Base-by-base conservation (phyloP, 2,329 filamentous ascomycete genomes). In the Xylaria polymorpha region DNA sequence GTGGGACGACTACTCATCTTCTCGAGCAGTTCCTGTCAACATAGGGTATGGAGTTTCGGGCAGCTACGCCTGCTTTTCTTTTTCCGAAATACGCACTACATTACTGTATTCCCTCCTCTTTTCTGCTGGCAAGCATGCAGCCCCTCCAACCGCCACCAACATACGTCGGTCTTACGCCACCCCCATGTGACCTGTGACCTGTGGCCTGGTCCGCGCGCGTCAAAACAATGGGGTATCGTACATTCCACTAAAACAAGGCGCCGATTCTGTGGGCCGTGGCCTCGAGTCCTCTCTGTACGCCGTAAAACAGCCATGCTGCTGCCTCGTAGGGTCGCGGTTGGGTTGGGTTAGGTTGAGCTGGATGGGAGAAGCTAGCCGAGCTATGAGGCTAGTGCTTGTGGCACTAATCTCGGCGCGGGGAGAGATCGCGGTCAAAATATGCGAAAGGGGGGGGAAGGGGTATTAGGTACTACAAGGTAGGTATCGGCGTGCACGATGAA, bases 391-490 rank as follows among this genome's bases (percentile, higher is more conserved):
- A 65, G 48, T 61, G 68, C 67, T 68, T 56, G 14, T 44, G 51
- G 67, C 48, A 63, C 44, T 57, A 48, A 64, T 44, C 69, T 59
- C 50, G 68, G 61, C 62, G 29, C 59, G 62, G 63, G 46, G 62
- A 50, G 67, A 69, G 58, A 67, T 57, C 59, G 68, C 39, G 55
- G 50, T 53, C 64, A 57, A 50, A 61, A 29, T 44, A 66, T 61
- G 61, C 61, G 60, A 55, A 59, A 68, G 50, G 67, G 29, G 56
- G 44, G 37, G 43, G n/a, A 15, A 20, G 12, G 56, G 63, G 62
- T 67, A 72, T 60, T 62, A n/a, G n/a, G n/a, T n/a, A 73, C 76
- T 77, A 77, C 76, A 70, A 64, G 64, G 71, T 70, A 44, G 35
- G 29, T 61, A 44, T 64, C 50, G 44, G 20, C 22, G 56, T 32